Base-by-base conservation (phyloP, 352 stramenopile species). In the Stramenopiles sp. region DNA sequence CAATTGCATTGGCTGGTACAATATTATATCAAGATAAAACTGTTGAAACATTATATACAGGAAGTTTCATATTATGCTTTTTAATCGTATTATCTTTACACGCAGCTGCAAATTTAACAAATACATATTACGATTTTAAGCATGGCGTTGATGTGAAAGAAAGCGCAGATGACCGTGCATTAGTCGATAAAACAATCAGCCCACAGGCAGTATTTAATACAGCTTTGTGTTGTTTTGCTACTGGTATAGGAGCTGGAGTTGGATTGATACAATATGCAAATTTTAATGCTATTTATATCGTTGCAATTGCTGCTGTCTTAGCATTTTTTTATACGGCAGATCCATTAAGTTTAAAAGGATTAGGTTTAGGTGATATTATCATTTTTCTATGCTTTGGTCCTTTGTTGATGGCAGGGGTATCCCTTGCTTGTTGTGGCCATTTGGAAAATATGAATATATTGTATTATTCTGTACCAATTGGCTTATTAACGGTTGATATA, bases 331-430 rank as follows among this genome's bases (percentile, higher is more conserved):
- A 80, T 32, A 80, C 78, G 1, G 78, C 78, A 1, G 63, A n/a
- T 7, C 78, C 78, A 13, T n/a, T 78, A 38, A n/a, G 32, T 30
- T 78, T 80, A 6, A 80, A 80, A 32, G 33, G 79, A 31, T 30
- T 29, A 6, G 78, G 78, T 30, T 63, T 80, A 4, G 78, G 78
- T 29, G 78, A 80, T 30, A 1, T 79, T 6, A 79, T 78, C 0
- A 43, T 80, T 31, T 80, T 80, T 53, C 30, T 63, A n/a, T 79
- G 63, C 78, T 80, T 80, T 32, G 78, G 78, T 6, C 78, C 78
- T n/a, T 78, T 80, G 76, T 6, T 80, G 23, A 31, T 78, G 13
- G 29, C 65, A 1, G 78, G 43, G 7, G 78, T 78, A 27, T 78
- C 78, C 1, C 4, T 80, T 7, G 76, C 76, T 23, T 23, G 33